Evolutionary conservation across 2,329 filamentous ascomycete genomes (phyloP).

Genomic region (Esteya vermicola): DNA sequence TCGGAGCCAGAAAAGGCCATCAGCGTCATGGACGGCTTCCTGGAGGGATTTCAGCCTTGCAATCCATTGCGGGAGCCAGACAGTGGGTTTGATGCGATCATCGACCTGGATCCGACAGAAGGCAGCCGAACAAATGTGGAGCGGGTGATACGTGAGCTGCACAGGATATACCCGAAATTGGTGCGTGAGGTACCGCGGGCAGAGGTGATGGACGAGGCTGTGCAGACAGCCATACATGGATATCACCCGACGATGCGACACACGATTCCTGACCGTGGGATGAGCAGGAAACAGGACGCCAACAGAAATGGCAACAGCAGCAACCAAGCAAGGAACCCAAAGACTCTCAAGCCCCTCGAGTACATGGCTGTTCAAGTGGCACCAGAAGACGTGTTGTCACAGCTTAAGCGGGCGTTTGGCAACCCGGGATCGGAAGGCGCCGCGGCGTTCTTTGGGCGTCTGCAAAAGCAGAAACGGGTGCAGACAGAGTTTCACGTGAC

Average conservation of each 20-base stretch:
- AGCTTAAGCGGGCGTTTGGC: constrained; percentile 59
- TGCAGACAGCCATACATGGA: constrained; percentile 57
- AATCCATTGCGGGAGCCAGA: constrained; percentile 58
- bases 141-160: constrained; percentile 55
- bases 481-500: constrained; percentile 90
- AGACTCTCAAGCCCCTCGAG: constrained; percentile 36
- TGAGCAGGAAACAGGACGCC: constrained; percentile 30
- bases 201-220: constrained; percentile 66
- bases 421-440: constrained; percentile 32
- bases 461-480: constrained; percentile 59
- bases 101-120: constrained; percentile 65
- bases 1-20: constrained; percentile 61
- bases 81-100: constrained; percentile 65
- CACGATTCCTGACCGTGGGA: constrained; percentile 48
- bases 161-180: constrained; percentile 64
- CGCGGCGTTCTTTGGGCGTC: constrained; percentile 61
- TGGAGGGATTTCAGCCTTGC: constrained; percentile 70
- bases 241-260: constrained; percentile 69
- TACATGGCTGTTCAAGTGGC: constrained; percentile 40
- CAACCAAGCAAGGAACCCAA: constrained; percentile 24
- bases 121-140: constrained; percentile 82
- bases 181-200: constrained; percentile 55
- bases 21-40: constrained; percentile 89
- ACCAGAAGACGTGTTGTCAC: constrained; percentile 25
- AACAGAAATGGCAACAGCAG: constrained; percentile 15